phyloP scores from a whole-genome alignment of 2,329 filamentous ascomycete genomes.

The Rosellinia necatrix region DNA sequence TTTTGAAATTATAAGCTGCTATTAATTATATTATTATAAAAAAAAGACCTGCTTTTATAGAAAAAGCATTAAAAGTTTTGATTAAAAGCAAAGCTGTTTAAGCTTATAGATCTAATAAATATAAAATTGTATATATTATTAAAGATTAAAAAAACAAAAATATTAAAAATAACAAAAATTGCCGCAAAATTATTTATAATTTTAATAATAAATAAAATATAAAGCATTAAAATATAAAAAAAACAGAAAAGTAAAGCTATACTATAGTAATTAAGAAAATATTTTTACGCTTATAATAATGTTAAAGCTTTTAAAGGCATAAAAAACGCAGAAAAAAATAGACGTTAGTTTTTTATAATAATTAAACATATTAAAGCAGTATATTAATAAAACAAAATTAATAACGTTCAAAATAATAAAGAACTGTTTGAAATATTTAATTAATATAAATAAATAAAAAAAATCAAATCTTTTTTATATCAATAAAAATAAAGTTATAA shows the following conservation, averaged over 20 bases:
- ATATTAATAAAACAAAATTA: conserved; percentile 8
- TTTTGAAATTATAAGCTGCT: conserved; percentile 7
- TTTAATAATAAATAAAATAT: background rate
- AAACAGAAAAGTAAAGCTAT: background rate
- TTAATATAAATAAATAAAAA: conserved; percentile 11
- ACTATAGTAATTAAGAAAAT: background rate
- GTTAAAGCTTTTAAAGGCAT: background rate
- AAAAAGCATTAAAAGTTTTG: conserved; percentile 1
- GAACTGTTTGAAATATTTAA: conserved; percentile 1
- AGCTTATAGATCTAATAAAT: conserved; percentile 7
- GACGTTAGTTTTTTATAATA: background rate
- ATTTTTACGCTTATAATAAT: background rate
- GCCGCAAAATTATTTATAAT: background rate
- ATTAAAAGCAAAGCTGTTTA: conserved; percentile 5
- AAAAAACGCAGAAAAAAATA: background rate
- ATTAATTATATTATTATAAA: conserved; percentile 4
- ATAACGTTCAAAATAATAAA: conserved; percentile 11
- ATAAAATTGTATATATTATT: background rate
- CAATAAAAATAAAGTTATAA: conserved; percentile 7
- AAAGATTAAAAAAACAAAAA: background rate
- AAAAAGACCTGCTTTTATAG: background rate
- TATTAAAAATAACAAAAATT: conserved; percentile 2
- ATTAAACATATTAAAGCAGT: background rate
- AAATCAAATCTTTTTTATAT: conserved; percentile 3
- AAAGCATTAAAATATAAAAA: background rate